phyloP scores from a whole-genome alignment of 2,329 filamentous ascomycete species.

The Talaromyces sp. region DNA sequence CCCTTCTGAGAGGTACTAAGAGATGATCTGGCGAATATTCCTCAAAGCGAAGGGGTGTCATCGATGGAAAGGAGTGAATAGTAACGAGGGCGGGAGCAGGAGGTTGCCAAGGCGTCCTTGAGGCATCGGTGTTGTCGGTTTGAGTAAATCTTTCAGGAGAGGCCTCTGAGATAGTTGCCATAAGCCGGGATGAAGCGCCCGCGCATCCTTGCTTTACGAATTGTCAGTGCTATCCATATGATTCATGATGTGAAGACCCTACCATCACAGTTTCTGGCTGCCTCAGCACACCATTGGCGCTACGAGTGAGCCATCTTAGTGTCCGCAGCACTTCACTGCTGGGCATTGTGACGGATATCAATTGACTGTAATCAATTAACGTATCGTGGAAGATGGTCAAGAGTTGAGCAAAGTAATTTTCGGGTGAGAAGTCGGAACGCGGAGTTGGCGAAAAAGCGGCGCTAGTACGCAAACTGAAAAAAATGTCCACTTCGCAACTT shows the following conservation, averaged over 20 bases:
- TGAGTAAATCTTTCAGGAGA: constrained; percentile 18
- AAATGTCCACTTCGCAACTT: constrained; percentile 29
- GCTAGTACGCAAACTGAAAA: constrained; percentile 30
- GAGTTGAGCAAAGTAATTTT: background rate
- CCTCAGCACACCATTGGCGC: constrained; percentile 30
- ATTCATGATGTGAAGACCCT: constrained; percentile 15
- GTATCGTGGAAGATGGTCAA: background rate
- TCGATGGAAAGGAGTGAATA: constrained; percentile 80
- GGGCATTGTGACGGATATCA: constrained; percentile 27
- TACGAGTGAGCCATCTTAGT: constrained; percentile 36
- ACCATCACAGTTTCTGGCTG: constrained; percentile 35
- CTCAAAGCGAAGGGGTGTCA: constrained; percentile 76
- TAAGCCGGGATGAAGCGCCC: constrained; percentile 39
- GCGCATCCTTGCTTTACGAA: constrained; percentile 38
- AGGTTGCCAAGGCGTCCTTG: constrained; percentile 33
- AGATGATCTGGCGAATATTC: constrained; percentile 78
- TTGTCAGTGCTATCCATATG: background rate
- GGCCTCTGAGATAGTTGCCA: constrained; percentile 40
- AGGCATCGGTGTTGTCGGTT: constrained; percentile 18
- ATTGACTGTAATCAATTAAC: background rate
- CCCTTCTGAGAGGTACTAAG: constrained; percentile 76
- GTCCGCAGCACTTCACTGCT: constrained; percentile 32
- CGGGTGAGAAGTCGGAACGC: constrained; percentile 23
- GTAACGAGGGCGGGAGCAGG: constrained; percentile 69
- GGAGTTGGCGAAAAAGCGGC: constrained; percentile 23